A percentile compares a stretch with the other conserved stretches of the same genome.
These are phyloP conservation scores for Penicillium sp. DNA, from an alignment of 2,329 filamentous ascomycete genomes.

Conservation along the genomic window DNA sequence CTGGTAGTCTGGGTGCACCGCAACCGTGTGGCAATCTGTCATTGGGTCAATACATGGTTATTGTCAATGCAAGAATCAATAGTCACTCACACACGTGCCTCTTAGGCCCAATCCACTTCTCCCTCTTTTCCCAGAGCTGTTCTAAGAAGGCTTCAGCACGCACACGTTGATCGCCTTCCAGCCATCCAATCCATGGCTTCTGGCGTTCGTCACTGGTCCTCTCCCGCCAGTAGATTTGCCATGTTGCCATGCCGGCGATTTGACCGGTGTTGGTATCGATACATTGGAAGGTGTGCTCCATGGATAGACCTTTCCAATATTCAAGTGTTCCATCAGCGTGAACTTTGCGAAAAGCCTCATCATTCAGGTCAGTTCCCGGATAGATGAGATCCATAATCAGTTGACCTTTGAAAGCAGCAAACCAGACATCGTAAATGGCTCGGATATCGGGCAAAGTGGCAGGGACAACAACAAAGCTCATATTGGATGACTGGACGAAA, in stretches of 20 bases:
- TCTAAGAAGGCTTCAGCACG: constrained; percentile 41
- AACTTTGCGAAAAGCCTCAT: constrained; percentile 44
- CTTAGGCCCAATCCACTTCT: constrained; percentile 6
- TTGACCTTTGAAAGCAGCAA: constrained; percentile 28
- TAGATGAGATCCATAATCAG: constrained; percentile 48
- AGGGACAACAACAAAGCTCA: constrained; percentile 47
- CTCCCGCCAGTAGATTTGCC: constrained; percentile 44
- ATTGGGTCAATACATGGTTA: background rate
- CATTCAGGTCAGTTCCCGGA: constrained; percentile 32
- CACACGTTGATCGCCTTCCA: constrained; percentile 46
- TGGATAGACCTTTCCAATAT: constrained; percentile 37
- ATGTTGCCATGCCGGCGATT: constrained; percentile 51
- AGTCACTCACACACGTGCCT: constrained; percentile 45
- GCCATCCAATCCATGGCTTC: constrained; percentile 48
- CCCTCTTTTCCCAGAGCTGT: constrained; percentile 42
- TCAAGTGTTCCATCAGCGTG: constrained; percentile 47
- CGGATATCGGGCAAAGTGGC: constrained; percentile 19
- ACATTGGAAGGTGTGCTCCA: constrained; percentile 50
- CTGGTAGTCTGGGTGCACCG: constrained; percentile 46
- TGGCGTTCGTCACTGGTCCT: constrained; percentile 45
- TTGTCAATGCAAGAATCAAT: background rate
- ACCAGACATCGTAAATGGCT: constrained; percentile 25
- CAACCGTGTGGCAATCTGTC: constrained; percentile 42
- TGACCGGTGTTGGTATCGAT: constrained; percentile 44
- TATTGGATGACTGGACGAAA: too few relatives aligned